Conservation (phyloP, 2,329 filamentous ascomycete species). For the Trichoderma atroviride region DNA sequence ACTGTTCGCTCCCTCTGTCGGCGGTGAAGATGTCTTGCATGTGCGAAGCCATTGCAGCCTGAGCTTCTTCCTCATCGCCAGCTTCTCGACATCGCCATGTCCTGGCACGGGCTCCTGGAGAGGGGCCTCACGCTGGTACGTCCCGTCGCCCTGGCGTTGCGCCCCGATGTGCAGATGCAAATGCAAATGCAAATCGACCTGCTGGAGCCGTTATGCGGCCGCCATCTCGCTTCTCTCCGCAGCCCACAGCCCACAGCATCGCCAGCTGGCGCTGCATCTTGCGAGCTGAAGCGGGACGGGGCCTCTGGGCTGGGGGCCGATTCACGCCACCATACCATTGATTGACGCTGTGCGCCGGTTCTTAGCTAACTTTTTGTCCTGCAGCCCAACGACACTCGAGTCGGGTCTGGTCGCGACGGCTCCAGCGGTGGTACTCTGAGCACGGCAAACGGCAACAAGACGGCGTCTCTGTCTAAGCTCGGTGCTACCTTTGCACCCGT, state of each 20-base stretch:
- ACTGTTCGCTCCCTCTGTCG: neutral
- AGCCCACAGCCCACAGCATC: neutral
- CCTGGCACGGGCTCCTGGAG: slow-evolving; percentile 22
- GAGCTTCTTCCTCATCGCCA: slow-evolving; percentile 19
- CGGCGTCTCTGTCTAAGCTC: slow-evolving; percentile 42
- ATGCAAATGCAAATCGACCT: neutral
- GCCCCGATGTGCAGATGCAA: no score
- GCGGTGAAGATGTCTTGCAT: slow-evolving; percentile 25
- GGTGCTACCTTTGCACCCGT: slow-evolving; percentile 59
- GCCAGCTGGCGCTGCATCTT: slow-evolving; percentile 1
- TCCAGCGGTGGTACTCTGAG: slow-evolving; percentile 41
- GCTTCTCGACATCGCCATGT: slow-evolving; percentile 20
- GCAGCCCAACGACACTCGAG: slow-evolving; percentile 37
- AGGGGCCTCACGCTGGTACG: slow-evolving; percentile 24
- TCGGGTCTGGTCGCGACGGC: slow-evolving; percentile 41
- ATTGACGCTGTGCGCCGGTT: slow-evolving; percentile 11
- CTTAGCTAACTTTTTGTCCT: neutral
- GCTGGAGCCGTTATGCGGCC: neutral
- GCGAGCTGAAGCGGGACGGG: slow-evolving; percentile 23
- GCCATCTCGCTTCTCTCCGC: neutral
- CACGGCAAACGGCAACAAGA: slow-evolving; percentile 38
- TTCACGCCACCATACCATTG: slow-evolving; percentile 16
- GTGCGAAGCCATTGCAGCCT: slow-evolving; percentile 17
- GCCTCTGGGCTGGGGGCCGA: slow-evolving; percentile 2
- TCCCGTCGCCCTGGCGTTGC: neutral